Base-by-base conservation (phyloP, 129 eudicot genomes). In the Kitagawia praeruptora region DNA sequence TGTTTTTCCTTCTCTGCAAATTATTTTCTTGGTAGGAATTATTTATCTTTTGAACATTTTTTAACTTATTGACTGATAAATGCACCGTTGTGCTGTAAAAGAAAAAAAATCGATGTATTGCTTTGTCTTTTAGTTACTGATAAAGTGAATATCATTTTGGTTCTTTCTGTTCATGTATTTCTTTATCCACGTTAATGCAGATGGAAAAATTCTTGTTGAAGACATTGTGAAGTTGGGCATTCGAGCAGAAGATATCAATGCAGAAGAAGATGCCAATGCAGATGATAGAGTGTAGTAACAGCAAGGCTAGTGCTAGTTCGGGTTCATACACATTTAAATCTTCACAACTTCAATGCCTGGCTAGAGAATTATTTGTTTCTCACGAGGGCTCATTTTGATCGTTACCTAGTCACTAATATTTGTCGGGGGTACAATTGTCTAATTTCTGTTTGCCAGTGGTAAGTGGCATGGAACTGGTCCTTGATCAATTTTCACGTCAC, bases 131-230 rank as follows among this genome's bases (percentile, higher is more conserved):
- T n/a, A 0, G 48, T n/a, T 18, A n/a, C 25, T 45, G 14, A 9
- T 10, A 23, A 41, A 21, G 51, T 41, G 42, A n/a, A 41, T 41
- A 28, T 14, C 51, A 44, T 13, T 74, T 74, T 74, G 21, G 40
- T 42, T 74, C 39, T 18, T 44, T 13, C 5, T 25, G 74, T 70
- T 44, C 54, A 21, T 73, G 49, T 63, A 75, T 71, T 39, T 64
- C 31, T 61, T 75, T 19, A 37, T 77, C 70, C 3, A 44, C 18
- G 28, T 75, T 81, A 81, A 81, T 79, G 78, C 96, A 95, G 99
- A 95, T 28, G 99, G 99, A n/a, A 95, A 95, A 87, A 92, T 95
- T 77, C 94, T 90, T n/a, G 99, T 90, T 82, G 95, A 92, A 89
- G 99, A 95, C 82, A 90, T 95, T 70, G 93, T 95, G 77, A 92